phyloP scores from a whole-genome alignment of 495 filamentous ascomycete genomes.

The Daldinia bambusicola region DNA sequence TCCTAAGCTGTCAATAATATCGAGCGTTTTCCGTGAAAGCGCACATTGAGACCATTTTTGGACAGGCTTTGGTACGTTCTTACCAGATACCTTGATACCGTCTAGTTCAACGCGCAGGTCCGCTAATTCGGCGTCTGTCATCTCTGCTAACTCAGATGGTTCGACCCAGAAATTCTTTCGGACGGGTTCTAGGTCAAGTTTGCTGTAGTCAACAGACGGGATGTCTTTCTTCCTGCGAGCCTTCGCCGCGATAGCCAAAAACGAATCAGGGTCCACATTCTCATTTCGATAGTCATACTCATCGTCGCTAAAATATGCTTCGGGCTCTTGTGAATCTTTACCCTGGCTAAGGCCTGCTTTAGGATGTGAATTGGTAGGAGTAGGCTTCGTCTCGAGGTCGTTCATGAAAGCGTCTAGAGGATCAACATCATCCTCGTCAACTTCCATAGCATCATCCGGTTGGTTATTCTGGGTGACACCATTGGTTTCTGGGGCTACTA shows the following conservation, averaged over 20 bases:
- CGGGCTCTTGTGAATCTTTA: slow-evolving; percentile 68
- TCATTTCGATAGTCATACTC: slow-evolving; percentile 79
- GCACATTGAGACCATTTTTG: slow-evolving; percentile 98
- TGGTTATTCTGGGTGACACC: slow-evolving; percentile 29
- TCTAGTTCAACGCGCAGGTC: slow-evolving; percentile 87
- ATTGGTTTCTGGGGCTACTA: slow-evolving; percentile 43
- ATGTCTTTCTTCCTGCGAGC: slow-evolving; percentile 95
- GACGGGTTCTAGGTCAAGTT: slow-evolving; percentile 85
- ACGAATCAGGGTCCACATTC: slow-evolving; percentile 78
- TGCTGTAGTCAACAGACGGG: slow-evolving; percentile 83
- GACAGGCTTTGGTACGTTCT: slow-evolving; percentile 90
- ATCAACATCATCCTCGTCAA: slow-evolving; percentile 81
- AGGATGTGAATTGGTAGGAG: slow-evolving; percentile 30
- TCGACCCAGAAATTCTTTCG: slow-evolving; percentile 95
- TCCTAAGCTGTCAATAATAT: slow-evolving; percentile 84
- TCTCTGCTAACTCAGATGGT: slow-evolving; percentile 80
- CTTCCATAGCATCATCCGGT: slow-evolving; percentile 50
- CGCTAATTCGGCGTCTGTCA: slow-evolving; percentile 86
- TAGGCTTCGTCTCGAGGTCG: slow-evolving; percentile 67
- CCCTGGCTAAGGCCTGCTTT: slow-evolving; percentile 37
- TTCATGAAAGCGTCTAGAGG: slow-evolving; percentile 98
- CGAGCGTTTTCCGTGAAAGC: slow-evolving; percentile 84
- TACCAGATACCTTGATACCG: slow-evolving; percentile 89
- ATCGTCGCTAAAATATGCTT: slow-evolving; percentile 87
- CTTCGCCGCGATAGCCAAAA: slow-evolving; percentile 87